Evolutionary conservation across 805 yeast genomes (phyloP), one percentile per base, ranked within the genome.

Genomic region (Barnettozyma salicaria): DNA sequence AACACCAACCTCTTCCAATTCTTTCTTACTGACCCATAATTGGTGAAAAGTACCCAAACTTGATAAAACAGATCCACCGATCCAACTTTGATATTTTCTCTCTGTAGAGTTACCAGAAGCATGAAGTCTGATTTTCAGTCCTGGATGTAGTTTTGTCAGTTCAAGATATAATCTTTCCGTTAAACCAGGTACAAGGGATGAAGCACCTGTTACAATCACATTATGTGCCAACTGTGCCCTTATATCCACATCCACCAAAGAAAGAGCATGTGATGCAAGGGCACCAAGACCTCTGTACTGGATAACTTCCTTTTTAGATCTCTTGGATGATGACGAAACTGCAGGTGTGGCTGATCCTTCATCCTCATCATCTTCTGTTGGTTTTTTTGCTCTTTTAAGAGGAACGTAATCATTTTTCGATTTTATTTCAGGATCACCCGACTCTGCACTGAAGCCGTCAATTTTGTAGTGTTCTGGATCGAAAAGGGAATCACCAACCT

Each of bases 21-120:
- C 97, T 47, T 74, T 76, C 53, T 78, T 80, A 28, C 89, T 82
- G 2, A 89, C 95, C 96, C 96, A 89, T 63, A 84, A 65, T 60
- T 89, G 97, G 59, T 89, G 97, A 69, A 89, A 89, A 3, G 96
- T 85, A 23, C 97, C 97, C 49, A 89, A 68, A 36, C 92, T 80
- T 6, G 95, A 78, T 39, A 89, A 64, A 26, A 89, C 88, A 46
- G 90, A 80, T 7, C 96, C 96, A 30, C 97, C 97, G 34, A 89
- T 73, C 96, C 96, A 89, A 7, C 90, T 69, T 42, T 87, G 83
- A 54, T 74, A 81, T 46, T 76, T 74, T 54, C 96, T 73, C 60
- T 89, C 96, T 39, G 70, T 69, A 5, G 80, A 59, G 52, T 78
- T 79, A 30, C 96, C 96, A 6, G 81, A 75, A 3, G 95, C 80